phyloP scores from a whole-genome alignment of 768 basidiomycete genomes.

The Calvatia gigantea region DNA sequence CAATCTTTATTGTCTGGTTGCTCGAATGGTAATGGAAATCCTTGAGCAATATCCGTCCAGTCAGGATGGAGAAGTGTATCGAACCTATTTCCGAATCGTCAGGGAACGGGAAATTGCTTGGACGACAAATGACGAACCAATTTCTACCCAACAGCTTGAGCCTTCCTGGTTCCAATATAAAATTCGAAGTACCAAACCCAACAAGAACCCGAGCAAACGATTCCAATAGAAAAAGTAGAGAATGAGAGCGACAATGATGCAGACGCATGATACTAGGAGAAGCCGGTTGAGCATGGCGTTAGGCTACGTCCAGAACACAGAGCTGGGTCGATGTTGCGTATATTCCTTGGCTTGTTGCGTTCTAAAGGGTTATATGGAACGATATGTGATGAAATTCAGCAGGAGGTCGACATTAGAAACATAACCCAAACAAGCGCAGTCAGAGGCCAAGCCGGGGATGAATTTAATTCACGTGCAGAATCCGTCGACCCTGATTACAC shows the following conservation, averaged over 20 bases:
- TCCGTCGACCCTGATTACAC: neutral
- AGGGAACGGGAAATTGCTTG: neutral
- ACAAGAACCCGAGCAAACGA: slow-evolving; percentile 67
- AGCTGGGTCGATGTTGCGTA: neutral
- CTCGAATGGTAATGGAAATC: slow-evolving; percentile 88
- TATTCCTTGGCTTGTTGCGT: neutral
- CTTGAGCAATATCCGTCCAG: slow-evolving; percentile 85
- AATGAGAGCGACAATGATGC: slow-evolving; percentile 50
- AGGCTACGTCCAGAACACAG: neutral
- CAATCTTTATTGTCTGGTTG: slow-evolving; percentile 83
- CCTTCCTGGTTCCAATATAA: slow-evolving; percentile 75
- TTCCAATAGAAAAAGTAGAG: slow-evolving; percentile 93
- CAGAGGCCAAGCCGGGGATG: neutral
- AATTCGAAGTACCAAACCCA: slow-evolving; percentile 65
- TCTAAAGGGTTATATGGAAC: neutral
- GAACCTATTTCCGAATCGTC: slow-evolving; percentile 49
- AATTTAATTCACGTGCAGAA: neutral
- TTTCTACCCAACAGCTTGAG: slow-evolving; percentile 80
- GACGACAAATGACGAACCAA: slow-evolving; percentile 46
- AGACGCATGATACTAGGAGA: slow-evolving; percentile 63
- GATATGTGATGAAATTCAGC: neutral
- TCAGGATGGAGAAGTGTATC: slow-evolving; percentile 86
- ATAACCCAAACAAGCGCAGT: neutral
- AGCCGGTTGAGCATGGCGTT: slow-evolving; percentile 50
- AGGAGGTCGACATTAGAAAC: neutral